Evolutionary conservation across 305 asterid genomes (phyloP).

Genomic region (Caryopteris hybrid): DNA sequence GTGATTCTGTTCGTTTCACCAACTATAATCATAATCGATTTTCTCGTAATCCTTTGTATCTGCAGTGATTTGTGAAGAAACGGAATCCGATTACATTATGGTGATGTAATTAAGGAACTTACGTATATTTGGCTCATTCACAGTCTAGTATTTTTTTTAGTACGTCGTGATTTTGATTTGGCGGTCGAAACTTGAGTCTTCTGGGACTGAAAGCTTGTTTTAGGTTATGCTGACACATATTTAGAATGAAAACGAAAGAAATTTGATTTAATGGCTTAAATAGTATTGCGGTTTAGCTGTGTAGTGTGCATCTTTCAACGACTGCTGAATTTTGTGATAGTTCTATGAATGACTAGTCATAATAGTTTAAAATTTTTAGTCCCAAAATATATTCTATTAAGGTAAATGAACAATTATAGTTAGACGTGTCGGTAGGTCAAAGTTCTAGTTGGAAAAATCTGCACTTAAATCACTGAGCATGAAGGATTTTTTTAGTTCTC

Average conservation of each 20-base stretch:
- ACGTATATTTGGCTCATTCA: background rate
- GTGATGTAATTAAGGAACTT: slow-evolving; percentile 4
- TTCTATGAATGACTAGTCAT: background rate
- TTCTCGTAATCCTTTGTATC: background rate
- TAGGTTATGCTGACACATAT: background rate
- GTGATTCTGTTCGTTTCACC: background rate
- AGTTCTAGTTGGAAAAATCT: background rate
- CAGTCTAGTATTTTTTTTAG: background rate
- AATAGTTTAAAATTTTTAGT: background rate
- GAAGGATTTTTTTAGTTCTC: background rate
- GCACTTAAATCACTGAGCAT: background rate
- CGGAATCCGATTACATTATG: slow-evolving; percentile 18
- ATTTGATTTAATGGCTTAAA: slow-evolving; percentile 1
- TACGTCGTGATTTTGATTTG: background rate
- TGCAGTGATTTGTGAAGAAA: too few relatives aligned
- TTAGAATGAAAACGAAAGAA: background rate
- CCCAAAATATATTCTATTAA: background rate
- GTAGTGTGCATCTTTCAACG: background rate
- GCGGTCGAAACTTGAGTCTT: background rate
- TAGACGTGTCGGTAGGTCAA: background rate
- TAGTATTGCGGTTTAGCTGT: background rate
- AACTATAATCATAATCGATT: background rate
- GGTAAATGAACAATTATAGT: background rate
- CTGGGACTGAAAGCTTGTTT: background rate
- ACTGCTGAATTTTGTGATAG: background rate